Evolutionary conservation across 129 eudicot species (phyloP), one percentile per base, ranked within the genome.

Genomic region (Chrysanthemum seticuspe): DNA sequence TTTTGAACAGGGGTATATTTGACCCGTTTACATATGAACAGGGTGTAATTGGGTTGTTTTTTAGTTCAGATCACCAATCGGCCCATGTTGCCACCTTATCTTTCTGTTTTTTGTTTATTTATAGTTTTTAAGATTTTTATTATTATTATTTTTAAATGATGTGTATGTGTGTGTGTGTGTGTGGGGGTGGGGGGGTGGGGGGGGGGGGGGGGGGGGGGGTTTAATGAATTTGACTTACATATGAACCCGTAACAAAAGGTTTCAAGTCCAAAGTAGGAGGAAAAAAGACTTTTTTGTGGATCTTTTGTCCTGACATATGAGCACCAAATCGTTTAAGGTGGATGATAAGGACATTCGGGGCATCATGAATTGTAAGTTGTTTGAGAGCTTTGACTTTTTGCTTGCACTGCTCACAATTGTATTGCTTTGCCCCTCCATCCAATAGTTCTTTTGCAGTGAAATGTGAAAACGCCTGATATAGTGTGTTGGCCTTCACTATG

Each of bases 251-350:
- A 34, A 63, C 50, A 63, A 63, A 62, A 5, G 18, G 50, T 63
- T n/a, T 34, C 68, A 34, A 63, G 49, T 63, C 14, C 50, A 63
- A 63, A 14, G 25, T 63, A 29, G 50, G 4, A 31, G 1, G 12
- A 34, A 63, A 63, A 14, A 13, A 4, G 8, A 63, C 21, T 76
- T 70, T 81, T 72, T 79, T 90, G 75, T 90, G 77, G 59, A 90
- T 87, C 80, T 90, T 90, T 67, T 84, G 88, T 6, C 96, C 88
- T 14, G 65, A 77, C 21, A 72, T 31, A 79, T 82, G 83, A 13
- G 96, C 80, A 65, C 88, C 80, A 74, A 90, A 90, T 15, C 96
- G 85, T 83, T 90, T 90, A 29, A 90, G 83, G 84, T 90, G 93
- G 51, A 90, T 74, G 36, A 87, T 68, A 16, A 87, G 91, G 44